Percentiles rank a stretch among this genome's conserved stretches.
These are phyloP conservation scores for Chrysosporium keratinophilum DNA, from an alignment of 2,329 filamentous ascomycete genomes.

Conservation along the genomic window DNA sequence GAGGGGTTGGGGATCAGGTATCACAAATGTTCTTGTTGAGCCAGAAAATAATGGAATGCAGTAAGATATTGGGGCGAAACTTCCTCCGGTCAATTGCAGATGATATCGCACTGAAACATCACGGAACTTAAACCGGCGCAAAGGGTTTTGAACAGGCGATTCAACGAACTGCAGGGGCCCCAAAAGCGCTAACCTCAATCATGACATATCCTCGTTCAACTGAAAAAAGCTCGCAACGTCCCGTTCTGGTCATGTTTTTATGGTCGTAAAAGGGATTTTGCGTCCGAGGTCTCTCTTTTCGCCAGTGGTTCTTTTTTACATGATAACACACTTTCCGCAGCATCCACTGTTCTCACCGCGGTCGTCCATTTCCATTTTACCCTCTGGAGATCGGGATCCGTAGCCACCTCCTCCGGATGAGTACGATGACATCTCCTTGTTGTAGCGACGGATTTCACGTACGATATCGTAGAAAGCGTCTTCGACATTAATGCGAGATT, in stretches of 20 bases:
- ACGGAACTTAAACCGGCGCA: not conserved
- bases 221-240: slow-evolving; percentile 5
- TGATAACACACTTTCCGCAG: slow-evolving; percentile 77
- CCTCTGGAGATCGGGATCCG: slow-evolving; percentile 47
- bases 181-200: not conserved
- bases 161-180: slow-evolving; percentile 2
- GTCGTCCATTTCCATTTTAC: slow-evolving; percentile 65
- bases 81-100: slow-evolving; percentile 1
- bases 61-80: not conserved
- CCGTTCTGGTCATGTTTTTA: slow-evolving; percentile 10
- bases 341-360: slow-evolving; percentile 52
- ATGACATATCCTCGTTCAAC: slow-evolving; percentile 10
- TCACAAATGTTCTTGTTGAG: not conserved
- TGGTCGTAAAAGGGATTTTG: slow-evolving; percentile 4
- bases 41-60: not conserved
- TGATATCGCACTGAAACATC: not conserved
- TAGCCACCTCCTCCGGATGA: slow-evolving; percentile 56
- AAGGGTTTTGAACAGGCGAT: not conserved
- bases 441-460: slow-evolving; percentile 93
- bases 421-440: slow-evolving; percentile 93
- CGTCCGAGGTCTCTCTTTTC: slow-evolving; percentile 7
- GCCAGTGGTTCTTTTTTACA: slow-evolving; percentile 48
- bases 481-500: slow-evolving; percentile 96
- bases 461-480: slow-evolving; percentile 98
- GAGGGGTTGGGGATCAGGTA: not conserved